Evolutionary conservation across 768 basidiomycete genomes (phyloP).

Genomic region (Rhizopogon salebrosus): DNA sequence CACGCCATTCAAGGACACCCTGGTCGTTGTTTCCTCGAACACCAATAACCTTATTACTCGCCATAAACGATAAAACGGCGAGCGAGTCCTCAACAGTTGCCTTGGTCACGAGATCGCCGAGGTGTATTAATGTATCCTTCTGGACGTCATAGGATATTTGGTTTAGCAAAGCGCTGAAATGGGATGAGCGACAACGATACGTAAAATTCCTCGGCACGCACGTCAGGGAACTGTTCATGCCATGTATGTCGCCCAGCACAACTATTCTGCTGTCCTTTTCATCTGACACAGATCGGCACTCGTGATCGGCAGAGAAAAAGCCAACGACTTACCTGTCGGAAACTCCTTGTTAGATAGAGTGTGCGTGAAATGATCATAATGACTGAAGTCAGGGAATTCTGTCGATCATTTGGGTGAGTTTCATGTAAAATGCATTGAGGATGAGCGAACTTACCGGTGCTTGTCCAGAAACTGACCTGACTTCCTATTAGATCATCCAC

Average conservation of each 20-base stretch:
- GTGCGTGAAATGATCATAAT: constrained; percentile 33
- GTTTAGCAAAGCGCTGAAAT: constrained; percentile 52
- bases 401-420: constrained; percentile 2
- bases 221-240: constrained; percentile 66
- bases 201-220: constrained; percentile 30
- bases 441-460: constrained; percentile 3
- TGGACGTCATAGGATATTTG: constrained; percentile 54
- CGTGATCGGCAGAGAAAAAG: not conserved
- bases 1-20: constrained; percentile 81
- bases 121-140: constrained; percentile 70
- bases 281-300: constrained; percentile 32
- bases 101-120: constrained; percentile 81
- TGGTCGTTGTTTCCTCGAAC: constrained; percentile 97
- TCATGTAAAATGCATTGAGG: too few species aligned
- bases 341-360: constrained; percentile 46
- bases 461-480: constrained; percentile 3
- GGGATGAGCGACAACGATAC: constrained; percentile 2
- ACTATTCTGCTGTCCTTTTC: constrained; percentile 54
- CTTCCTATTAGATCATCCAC: constrained; percentile 6
- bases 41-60: constrained; percentile 58
- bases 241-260: constrained; percentile 86
- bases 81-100: constrained; percentile 56
- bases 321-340: constrained; percentile 41
- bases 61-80: constrained; percentile 60
- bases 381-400: constrained; percentile 55